Conservation (phyloP, 169 alveolate genomes). For the Cryptosporidium xiaoi region DNA sequence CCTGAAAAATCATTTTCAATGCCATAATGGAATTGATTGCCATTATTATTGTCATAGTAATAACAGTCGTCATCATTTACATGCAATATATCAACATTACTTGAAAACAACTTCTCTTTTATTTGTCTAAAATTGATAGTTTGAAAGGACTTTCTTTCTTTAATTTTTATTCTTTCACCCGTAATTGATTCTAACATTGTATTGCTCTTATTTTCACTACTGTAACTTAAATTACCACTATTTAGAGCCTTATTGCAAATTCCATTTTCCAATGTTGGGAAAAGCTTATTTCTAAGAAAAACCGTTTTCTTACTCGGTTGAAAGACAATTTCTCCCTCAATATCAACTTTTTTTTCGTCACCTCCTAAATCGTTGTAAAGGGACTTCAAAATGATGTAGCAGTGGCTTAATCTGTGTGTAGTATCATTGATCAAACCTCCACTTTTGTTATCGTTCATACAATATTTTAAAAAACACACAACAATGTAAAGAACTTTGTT, state of each 20-base stretch:
- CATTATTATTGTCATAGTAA: neutral
- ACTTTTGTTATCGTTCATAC: slow-evolving; percentile 51
- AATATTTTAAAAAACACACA: slow-evolving; percentile 47
- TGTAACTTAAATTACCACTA: neutral
- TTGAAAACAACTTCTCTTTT: slow-evolving; percentile 72
- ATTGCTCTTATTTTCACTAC: neutral
- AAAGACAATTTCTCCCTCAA: neutral
- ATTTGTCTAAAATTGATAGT: slow-evolving; percentile 76
- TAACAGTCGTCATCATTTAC: slow-evolving; percentile 44
- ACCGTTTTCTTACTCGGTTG: slow-evolving; percentile 1
- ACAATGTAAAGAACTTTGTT: slow-evolving; percentile 32
- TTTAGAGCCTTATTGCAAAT: neutral
- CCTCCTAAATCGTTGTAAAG: slow-evolving; percentile 12
- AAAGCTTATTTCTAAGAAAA: neutral
- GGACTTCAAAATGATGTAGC: slow-evolving; percentile 35
- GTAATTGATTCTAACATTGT: neutral
- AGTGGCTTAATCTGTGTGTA: slow-evolving; percentile 46
- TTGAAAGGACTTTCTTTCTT: slow-evolving; percentile 15
- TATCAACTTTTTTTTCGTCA: neutral
- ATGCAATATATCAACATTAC: slow-evolving; percentile 76
- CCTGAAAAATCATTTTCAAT: neutral
- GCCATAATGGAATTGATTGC: neutral
- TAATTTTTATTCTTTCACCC: neutral
- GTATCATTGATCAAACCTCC: slow-evolving; percentile 66
- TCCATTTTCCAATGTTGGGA: neutral